These are phyloP conservation scores for Przewalskia tangutica DNA, from an alignment of 257 asterid species.

Conservation along the genomic window DNA sequence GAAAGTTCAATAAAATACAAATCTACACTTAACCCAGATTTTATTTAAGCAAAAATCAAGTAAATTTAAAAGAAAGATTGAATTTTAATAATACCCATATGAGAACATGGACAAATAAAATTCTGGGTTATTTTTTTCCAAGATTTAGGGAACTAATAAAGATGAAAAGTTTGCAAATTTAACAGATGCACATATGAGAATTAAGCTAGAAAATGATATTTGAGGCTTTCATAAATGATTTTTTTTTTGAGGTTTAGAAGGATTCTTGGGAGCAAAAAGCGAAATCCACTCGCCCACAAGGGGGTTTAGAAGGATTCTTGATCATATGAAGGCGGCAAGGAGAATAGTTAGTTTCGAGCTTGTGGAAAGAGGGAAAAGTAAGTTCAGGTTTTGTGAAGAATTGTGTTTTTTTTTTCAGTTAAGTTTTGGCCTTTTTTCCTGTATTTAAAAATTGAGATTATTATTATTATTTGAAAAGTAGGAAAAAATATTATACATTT, in stretches of 20 bases:
- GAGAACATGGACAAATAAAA: not conserved
- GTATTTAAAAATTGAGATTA: not conserved
- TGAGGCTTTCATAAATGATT: not conserved
- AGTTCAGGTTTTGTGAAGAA: not conserved
- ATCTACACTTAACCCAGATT: slow-evolving; percentile 10
- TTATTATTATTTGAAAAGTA: not conserved
- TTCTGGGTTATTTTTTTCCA: not conserved
- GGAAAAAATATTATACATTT: too few relatives aligned
- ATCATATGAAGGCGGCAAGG: slow-evolving; percentile 3
- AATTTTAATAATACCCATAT: not conserved
- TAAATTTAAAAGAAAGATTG: not conserved
- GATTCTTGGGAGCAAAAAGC: too few relatives aligned
- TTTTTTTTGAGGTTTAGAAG: not conserved
- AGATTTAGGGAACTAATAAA: not conserved
- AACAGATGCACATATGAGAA: slow-evolving; percentile 12
- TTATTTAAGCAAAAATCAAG: too few relatives aligned
- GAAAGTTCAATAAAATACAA: not conserved
- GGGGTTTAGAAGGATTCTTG: not conserved
- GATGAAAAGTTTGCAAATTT: slow-evolving; percentile 7
- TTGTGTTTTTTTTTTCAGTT: too few relatives aligned
- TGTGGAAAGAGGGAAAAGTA: not conserved
- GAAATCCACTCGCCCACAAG: too few relatives aligned
- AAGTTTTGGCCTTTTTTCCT: not conserved
- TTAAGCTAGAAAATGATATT: not conserved
- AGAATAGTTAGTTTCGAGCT: not conserved